Evolutionary conservation across 2,329 filamentous ascomycete genomes (phyloP).

Genomic region (Penicillium sp.): DNA sequence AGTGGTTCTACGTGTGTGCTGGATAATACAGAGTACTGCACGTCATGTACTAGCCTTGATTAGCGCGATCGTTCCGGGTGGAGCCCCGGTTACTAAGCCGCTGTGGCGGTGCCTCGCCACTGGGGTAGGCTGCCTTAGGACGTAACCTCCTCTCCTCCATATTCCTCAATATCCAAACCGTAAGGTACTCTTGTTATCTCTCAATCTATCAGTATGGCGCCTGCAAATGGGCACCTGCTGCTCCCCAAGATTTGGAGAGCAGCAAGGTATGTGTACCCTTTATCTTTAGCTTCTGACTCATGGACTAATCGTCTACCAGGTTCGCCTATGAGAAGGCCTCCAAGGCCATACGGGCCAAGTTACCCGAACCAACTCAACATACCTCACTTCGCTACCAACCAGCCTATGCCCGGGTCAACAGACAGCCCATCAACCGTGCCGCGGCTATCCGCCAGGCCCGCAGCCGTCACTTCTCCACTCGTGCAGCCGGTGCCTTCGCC

Average conservation of each 20-base stretch:
- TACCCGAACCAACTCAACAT: conserved; percentile 42
- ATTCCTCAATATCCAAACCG: conserved; percentile 13
- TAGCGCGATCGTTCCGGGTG: neutral
- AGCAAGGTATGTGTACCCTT: conserved; percentile 41
- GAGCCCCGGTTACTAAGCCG: conserved; percentile 1
- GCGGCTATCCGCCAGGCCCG: conserved; percentile 65
- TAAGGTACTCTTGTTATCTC: conserved; percentile 8
- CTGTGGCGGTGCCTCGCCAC: conserved; percentile 17
- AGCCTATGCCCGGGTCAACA: conserved; percentile 57
- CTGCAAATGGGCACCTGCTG: conserved; percentile 51
- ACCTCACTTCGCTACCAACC: conserved; percentile 57
- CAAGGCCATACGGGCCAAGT: conserved; percentile 43
- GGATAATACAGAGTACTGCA: neutral
- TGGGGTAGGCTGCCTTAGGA: conserved; percentile 16
- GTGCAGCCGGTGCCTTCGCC: conserved; percentile 50
- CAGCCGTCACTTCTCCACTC: conserved; percentile 64
- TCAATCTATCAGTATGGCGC: conserved; percentile 43
- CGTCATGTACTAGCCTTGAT: neutral
- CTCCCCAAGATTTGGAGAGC: conserved; percentile 52
- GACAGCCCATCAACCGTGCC: conserved; percentile 62
- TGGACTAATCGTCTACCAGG: conserved; percentile 34
- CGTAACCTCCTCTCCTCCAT: conserved; percentile 7
- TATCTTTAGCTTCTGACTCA: conserved; percentile 9
- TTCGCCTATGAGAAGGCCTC: conserved; percentile 51
- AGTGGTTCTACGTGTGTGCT: neutral